Conservation (phyloP, 2,329 filamentous ascomycete species). For the Phaeomoniella chlamydospora region DNA sequence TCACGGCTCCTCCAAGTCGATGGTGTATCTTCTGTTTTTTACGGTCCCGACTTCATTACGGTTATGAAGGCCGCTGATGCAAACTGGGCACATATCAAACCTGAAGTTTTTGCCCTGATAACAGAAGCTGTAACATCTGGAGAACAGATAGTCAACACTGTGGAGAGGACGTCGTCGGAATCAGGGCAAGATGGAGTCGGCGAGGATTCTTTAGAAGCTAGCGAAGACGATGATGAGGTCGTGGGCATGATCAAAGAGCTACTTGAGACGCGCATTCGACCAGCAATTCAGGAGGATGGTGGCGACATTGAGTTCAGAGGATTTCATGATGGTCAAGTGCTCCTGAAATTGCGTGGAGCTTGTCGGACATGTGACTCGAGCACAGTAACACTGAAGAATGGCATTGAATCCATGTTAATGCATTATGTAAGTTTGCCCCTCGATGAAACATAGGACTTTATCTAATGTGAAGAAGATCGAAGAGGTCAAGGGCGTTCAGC, state of each 20-base stretch:
- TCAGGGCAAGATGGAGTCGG: conserved; percentile 32
- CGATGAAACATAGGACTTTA: conserved; percentile 3
- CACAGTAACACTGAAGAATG: conserved; percentile 92
- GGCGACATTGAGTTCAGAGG: conserved; percentile 93
- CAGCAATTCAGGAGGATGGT: conserved; percentile 93
- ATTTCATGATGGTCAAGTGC: conserved; percentile 74
- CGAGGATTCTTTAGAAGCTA: conserved; percentile 63
- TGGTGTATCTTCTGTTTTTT: conserved; percentile 89
- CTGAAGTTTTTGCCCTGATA: conserved; percentile 88
- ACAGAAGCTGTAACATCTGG: conserved; percentile 82
- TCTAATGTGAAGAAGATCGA: conserved; percentile 51
- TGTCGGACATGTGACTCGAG: conserved; percentile 94
- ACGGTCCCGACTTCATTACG: conserved; percentile 90
- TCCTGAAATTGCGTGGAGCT: conserved; percentile 76
- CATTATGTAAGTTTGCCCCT: conserved; percentile 55
- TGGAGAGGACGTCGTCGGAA: conserved; percentile 42
- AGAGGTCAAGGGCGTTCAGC: conserved; percentile 83
- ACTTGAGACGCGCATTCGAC: conserved; percentile 84
- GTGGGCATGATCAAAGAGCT: conserved; percentile 98
- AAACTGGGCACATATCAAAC: conserved; percentile 89
- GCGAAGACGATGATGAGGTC: conserved; percentile 85
- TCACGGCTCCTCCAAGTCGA: conserved; percentile 85
- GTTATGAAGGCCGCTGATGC: conserved; percentile 79
- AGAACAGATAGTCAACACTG: conserved; percentile 61
- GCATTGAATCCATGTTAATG: conserved; percentile 98